Base-by-base conservation (phyloP, 2,329 filamentous ascomycete species). In the Xylaria hypoxylon region DNA sequence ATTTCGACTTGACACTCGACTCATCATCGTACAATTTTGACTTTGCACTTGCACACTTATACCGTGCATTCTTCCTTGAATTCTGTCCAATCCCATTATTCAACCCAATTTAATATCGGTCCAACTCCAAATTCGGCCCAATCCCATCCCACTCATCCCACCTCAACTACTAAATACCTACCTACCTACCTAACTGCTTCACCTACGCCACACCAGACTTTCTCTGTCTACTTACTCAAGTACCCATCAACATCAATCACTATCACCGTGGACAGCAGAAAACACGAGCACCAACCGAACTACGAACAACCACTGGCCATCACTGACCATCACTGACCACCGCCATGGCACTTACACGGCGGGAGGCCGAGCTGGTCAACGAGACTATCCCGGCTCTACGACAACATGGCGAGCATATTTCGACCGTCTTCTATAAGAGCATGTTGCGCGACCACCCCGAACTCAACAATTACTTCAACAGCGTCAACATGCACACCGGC, bases 381-480 rank as follows among this genome's bases (percentile, higher is more conserved):
- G 84, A 88, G 58, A 93, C 91, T 5, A 87, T 92, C 65, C 91
- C 91, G 2, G 85, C 90, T 38, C 84, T 94, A 2, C 84, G 85
- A 24, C 83, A 89, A 68, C 87, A 93, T 75, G 92, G 92, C 75
- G 84, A 86, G 69, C 82, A 84, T 68, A 92, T 94, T 77, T 90
- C 90, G 5, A 84, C 83, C n/a, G 84, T 86, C 70, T 93, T 94
- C 81, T 94, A 94, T 82, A 82, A 83, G 68, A 89, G 87, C 74
- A 87, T 94, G 82, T 81, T 94, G 26, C 76, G 76, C 11, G 87
- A 87, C 44, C 83, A 92, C 67, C 90, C 90, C 0, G 85, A 88
- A 50, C 85, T 94, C 35, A 86, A 89, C 72, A 85, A 89, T 77
- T 82, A 90, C 78, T 93, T 94, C 85, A 93, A 93, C 79, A 82